Evolutionary conservation across 768 basidiomycete genomes (phyloP).

Genomic region (Gyrodon lividus): DNA sequence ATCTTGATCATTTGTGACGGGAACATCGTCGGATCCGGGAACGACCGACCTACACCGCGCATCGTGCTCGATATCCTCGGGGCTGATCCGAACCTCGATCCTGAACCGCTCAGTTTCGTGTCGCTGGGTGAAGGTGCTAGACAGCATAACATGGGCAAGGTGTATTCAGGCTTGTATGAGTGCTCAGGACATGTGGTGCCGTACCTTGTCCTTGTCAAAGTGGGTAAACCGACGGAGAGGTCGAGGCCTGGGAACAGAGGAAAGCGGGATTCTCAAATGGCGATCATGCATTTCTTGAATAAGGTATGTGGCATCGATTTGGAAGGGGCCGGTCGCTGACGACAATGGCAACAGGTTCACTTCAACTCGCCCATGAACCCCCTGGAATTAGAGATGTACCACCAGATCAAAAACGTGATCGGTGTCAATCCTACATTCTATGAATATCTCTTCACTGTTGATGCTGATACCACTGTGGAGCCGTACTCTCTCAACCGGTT

Average conservation of each 20-base stretch:
- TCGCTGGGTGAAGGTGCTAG: slow-evolving; percentile 93
- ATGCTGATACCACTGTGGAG: slow-evolving; percentile 94
- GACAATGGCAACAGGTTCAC: slow-evolving; percentile 64
- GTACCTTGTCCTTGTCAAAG: slow-evolving; percentile 88
- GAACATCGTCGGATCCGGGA: slow-evolving; percentile 96
- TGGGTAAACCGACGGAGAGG: slow-evolving; percentile 94
- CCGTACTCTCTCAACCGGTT: slow-evolving; percentile 85
- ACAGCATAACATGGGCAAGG: slow-evolving; percentile 98
- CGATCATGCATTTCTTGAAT: slow-evolving; percentile 97
- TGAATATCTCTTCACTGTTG: slow-evolving; percentile 91
- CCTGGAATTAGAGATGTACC: slow-evolving; percentile 95
- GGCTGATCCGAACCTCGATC: slow-evolving; percentile 88
- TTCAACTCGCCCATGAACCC: slow-evolving; percentile 97
- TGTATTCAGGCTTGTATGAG: slow-evolving; percentile 95
- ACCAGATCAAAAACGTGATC: slow-evolving; percentile 99
- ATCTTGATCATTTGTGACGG: slow-evolving; percentile 94
- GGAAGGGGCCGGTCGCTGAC: neutral
- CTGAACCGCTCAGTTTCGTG: slow-evolving; percentile 92
- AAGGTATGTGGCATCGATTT: slow-evolving; percentile 51
- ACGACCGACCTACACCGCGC: slow-evolving; percentile 93
- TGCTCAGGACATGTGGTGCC: slow-evolving; percentile 94
- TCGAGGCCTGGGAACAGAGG: slow-evolving; percentile 95
- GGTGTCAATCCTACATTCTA: slow-evolving; percentile 99
- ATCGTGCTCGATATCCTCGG: slow-evolving; percentile 97
- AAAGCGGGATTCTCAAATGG: slow-evolving; percentile 97